Evolutionary conservation across 768 basidiomycete genomes (phyloP), one percentile per base, ranked within the genome.

Genomic region (Tephrocybe rancida): DNA sequence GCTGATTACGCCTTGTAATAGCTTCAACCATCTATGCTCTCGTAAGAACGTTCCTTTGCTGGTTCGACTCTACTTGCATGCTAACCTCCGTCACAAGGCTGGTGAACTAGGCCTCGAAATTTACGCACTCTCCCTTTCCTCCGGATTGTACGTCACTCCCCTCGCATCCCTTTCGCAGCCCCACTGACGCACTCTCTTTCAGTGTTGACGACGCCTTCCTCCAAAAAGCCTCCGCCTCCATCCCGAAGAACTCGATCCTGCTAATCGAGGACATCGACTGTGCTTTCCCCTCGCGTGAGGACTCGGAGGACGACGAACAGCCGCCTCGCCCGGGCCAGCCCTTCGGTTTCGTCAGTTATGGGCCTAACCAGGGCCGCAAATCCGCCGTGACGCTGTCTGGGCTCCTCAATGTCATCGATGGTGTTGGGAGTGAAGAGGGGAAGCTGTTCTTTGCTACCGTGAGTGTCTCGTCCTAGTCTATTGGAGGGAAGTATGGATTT

Each of bases 71-170:
- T 30, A 44, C 45, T 5, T 9, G 13, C 25, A 22, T 26, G 24
- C 25, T 49, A 38, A 56, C 48, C 54, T 27, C 39, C 41, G 21
- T 42, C 18, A n/a, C 3, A 35, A 75, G 73, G 78, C 78, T 5
- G 78, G 80, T 5, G 90, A 90, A 65, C 74, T 95, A 9, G 83
- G 85, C 4, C 77, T 96, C n/a, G 91, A 95, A 67, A 92, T 96
- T 50, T 95, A 91, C 62, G 71, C 80, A 1, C 61, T 86, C 13
- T 82, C 82, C 0, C 67, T 85, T 0, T 73, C 81, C 0, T 74
- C 80, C 16, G 64, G 68, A 38, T 74, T 73, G 80, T 83, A 61
- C 30, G 76, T 67, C 22, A 43, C 10, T 21, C 13, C 26, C 25
- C 38, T 32, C 10, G 19, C 27, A 38, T 4, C 22, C 2, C 42